These are phyloP conservation scores for Penicillium aurantiogriseum DNA, from an alignment of 2,329 filamentous ascomycete genomes.

Conservation along the genomic window DNA sequence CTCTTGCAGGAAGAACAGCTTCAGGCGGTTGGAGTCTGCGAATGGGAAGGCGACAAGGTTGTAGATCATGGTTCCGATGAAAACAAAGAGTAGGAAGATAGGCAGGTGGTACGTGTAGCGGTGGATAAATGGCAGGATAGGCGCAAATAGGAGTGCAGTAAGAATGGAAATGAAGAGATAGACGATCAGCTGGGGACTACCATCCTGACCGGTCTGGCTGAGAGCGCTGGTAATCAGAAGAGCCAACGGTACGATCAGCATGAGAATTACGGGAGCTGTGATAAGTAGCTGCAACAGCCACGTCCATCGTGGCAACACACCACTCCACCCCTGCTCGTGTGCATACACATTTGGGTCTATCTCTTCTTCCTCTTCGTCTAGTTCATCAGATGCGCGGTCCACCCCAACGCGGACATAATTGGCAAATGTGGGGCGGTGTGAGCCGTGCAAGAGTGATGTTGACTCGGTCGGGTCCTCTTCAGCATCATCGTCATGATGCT, in stretches of 20 bases:
- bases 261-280: constrained; percentile 72
- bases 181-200: constrained; percentile 67
- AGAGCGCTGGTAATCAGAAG: constrained; percentile 70
- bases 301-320: constrained; percentile 72
- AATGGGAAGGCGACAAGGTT: constrained; percentile 88
- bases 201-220: constrained; percentile 81
- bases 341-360: constrained; percentile 53
- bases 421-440: constrained; percentile 55
- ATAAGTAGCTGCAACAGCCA: constrained; percentile 87
- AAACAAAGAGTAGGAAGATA: constrained; percentile 69
- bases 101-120: constrained; percentile 82
- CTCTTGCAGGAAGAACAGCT: constrained; percentile 81
- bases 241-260: constrained; percentile 73
- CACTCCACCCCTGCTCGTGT: constrained; percentile 83
- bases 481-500: constrained; percentile 30
- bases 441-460: constrained; percentile 55
- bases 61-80: constrained; percentile 75
- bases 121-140: constrained; percentile 80
- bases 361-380: constrained; percentile 29
- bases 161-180: constrained; percentile 69
- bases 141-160: constrained; percentile 70
- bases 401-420: constrained; percentile 48
- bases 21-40: constrained; percentile 73
- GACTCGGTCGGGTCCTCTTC: constrained; percentile 52
- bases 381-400: constrained; percentile 27